Evolutionary conservation across 2,329 filamentous ascomycete genomes (phyloP), one percentile per base, ranked within the genome.

Genomic region (Aspergillus intermedius): DNA sequence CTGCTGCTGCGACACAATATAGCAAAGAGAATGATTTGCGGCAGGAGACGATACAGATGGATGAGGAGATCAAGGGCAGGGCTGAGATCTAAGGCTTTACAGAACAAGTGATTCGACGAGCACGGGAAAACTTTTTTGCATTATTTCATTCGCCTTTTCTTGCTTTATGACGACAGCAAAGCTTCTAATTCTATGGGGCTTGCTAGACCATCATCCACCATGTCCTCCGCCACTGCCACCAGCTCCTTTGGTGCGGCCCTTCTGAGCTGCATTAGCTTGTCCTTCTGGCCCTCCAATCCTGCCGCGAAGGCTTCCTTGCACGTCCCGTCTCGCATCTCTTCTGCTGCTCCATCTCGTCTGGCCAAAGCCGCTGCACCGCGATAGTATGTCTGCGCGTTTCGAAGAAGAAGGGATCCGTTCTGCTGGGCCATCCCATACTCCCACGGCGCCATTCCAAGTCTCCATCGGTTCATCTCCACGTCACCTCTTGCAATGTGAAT

Each of bases 311-410:
- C 69, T 44, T 75, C 73, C 60, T 78, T 79, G 22, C 71, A 69
- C 32, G 67, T 65, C 17, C 70, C 76, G 45, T 75, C 73, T 17
- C 61, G 63, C 41, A 67, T 65, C 53, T 74, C 72, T 21, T 75
- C 71, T 2, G 44, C 51, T 6, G 70, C 67, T 12, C 73, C 74
- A 35, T 70, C 68, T 45, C 68, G 62, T 25, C 60, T 60, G 4
- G 69, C 69, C 6, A 72, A 53, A 32, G 67, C 68, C 34, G 68
- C 67, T 10, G 77, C 78, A 35, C 79, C 79, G 17, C 76, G 73
- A 56, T 80, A 83, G 57, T 79, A 82, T 4, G 75, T 79, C 52
- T 76, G 74, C 1, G 80, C 78, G 54, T 83, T 83, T 47, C 73
- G 74, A 34, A 79, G 59, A 10, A 82, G 63, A 2, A 72, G 76